These are phyloP conservation scores for Globisporangium solare DNA, from an alignment of 352 stramenopile genomes.

Conservation along the genomic window DNA sequence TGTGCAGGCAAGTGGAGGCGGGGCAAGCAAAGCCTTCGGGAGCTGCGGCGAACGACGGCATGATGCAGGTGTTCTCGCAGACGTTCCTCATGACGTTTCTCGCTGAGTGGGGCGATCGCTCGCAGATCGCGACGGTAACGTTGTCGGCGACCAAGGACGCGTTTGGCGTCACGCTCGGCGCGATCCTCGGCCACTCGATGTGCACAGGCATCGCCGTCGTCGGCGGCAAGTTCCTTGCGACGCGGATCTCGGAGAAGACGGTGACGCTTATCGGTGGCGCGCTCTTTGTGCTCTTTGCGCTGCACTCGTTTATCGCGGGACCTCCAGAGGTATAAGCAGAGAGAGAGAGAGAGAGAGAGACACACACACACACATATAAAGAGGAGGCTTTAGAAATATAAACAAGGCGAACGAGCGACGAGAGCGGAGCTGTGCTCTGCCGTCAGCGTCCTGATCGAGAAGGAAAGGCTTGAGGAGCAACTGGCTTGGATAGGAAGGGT, in stretches of 20 bases:
- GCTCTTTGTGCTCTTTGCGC: slow-evolving; percentile 96
- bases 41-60: slow-evolving; percentile 32
- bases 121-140: slow-evolving; percentile 97
- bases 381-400: neutral
- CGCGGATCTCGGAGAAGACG: slow-evolving; percentile 96
- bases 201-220: slow-evolving; percentile 97
- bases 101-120: slow-evolving; percentile 98
- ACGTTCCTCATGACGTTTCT: slow-evolving; percentile 98
- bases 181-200: slow-evolving; percentile 96
- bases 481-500: too few relatives aligned
- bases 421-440: too few relatives aligned
- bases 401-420: neutral
- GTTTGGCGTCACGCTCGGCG: slow-evolving; percentile 94
- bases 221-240: slow-evolving; percentile 97
- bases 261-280: slow-evolving; percentile 93
- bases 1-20: slow-evolving; percentile 23
- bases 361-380: too few relatives aligned
- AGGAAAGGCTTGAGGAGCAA: too few relatives aligned
- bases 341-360: neutral
- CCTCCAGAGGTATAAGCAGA: slow-evolving; percentile 25
- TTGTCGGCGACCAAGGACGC: slow-evolving; percentile 95
- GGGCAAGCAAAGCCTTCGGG: slow-evolving; percentile 12
- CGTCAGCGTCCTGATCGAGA: too few relatives aligned
- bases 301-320: slow-evolving; percentile 94
- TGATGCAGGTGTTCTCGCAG: slow-evolving; percentile 90